Evolutionary conservation across 2,329 filamentous ascomycete species (phyloP).

Genomic region (Aspergillus calidoustus): DNA sequence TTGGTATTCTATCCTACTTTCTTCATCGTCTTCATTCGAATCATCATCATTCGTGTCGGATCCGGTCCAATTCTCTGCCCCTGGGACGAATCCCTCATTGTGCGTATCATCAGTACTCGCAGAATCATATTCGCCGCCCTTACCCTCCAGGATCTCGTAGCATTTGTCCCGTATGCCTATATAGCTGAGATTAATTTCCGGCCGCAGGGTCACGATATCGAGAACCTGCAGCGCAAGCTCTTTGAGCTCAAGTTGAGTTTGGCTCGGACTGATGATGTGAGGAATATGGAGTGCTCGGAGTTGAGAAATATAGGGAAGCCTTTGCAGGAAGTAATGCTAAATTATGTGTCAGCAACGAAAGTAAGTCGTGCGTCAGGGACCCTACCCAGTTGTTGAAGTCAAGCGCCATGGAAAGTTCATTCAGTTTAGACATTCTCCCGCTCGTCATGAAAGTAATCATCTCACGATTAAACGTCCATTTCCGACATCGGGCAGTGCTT

Average conservation of each 20-base stretch:
- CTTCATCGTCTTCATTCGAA: constrained; percentile 46
- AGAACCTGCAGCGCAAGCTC: constrained; percentile 78
- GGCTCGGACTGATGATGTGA: constrained; percentile 63
- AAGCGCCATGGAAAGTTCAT: constrained; percentile 73
- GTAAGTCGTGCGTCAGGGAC: not conserved
- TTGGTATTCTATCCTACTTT: constrained; percentile 29
- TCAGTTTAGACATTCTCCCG: constrained; percentile 72
- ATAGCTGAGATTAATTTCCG: constrained; percentile 77
- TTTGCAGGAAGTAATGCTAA: constrained; percentile 78
- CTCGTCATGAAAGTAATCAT: constrained; percentile 75
- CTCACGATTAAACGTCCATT: constrained; percentile 73
- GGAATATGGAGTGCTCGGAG: constrained; percentile 74
- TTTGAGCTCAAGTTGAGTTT: constrained; percentile 63
- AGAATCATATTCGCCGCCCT: constrained; percentile 42
- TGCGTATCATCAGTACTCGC: constrained; percentile 51
- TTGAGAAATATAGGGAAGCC: constrained; percentile 71
- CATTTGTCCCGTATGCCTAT: constrained; percentile 77
- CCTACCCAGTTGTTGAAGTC: constrained; percentile 80
- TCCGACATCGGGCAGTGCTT: constrained; percentile 59
- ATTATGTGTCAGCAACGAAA: constrained; percentile 24
- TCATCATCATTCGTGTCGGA: constrained; percentile 52
- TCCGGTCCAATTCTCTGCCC: constrained; percentile 47
- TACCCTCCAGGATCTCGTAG: constrained; percentile 75
- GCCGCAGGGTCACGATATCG: constrained; percentile 75
- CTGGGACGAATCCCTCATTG: constrained; percentile 53